These are phyloP conservation scores for Strobilomyces echinocephalus DNA, from an alignment of 768 basidiomycete genomes.

Conservation along the genomic window DNA sequence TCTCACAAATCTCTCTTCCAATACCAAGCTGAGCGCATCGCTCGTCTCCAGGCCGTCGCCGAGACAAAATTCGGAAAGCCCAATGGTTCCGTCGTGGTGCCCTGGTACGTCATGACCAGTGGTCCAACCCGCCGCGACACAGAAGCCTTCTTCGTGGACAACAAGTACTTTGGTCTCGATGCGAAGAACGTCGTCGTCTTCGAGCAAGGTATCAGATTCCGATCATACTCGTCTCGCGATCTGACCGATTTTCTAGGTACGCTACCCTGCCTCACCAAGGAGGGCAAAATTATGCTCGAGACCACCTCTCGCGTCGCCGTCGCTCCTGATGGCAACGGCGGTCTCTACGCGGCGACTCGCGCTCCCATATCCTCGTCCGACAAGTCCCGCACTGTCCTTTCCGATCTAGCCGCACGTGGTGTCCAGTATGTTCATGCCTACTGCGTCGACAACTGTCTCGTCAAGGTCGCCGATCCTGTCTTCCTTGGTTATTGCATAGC, in stretches of 20 bases:
- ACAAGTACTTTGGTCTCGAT: conserved; percentile 79
- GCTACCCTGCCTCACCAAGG: conserved; percentile 89
- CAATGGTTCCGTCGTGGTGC: conserved; percentile 63
- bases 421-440: conserved; percentile 91
- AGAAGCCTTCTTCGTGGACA: conserved; percentile 73
- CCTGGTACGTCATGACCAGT: conserved; percentile 99
- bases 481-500: conserved; percentile 94
- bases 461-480: conserved; percentile 92
- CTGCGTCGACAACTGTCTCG: conserved; percentile 98
- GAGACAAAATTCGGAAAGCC: conserved; percentile 49
- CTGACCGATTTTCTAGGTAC: conserved; percentile 55
- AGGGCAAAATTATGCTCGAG: conserved; percentile 90
- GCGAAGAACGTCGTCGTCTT: conserved; percentile 84
- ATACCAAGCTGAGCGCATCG: conserved; percentile 95
- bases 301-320: conserved; percentile 77
- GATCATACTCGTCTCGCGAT: background rate
- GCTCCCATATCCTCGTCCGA: conserved; percentile 58
- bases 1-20: conserved; percentile 94
- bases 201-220: conserved; percentile 73
- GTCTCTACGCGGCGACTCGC: conserved; percentile 91
- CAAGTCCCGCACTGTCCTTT: conserved; percentile 69
- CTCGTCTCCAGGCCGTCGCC: conserved; percentile 74
- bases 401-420: conserved; percentile 71
- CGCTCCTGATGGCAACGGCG: conserved; percentile 97
- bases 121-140: conserved; percentile 90